These are phyloP conservation scores for Euphrasia arctica DNA, from an alignment of 305 asterid genomes.

Conservation along the genomic window DNA sequence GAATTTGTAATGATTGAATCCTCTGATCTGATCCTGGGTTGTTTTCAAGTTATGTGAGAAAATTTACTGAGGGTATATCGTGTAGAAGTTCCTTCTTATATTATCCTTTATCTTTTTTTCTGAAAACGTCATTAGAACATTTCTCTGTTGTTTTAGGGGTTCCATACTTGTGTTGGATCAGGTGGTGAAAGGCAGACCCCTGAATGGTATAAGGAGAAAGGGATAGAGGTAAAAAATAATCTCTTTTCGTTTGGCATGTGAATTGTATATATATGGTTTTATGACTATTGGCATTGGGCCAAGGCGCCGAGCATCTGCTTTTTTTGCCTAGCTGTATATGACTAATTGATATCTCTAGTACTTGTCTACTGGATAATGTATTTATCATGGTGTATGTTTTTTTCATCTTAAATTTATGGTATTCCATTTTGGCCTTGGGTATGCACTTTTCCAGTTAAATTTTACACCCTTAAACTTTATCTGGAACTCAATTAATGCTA, in stretches of 20 bases:
- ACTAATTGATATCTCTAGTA: not conserved
- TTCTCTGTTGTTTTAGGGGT: slow-evolving; percentile 53
- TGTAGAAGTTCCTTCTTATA: not conserved
- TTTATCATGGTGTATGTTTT: not conserved
- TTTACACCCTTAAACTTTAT: not conserved
- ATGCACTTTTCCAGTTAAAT: slow-evolving; percentile 2
- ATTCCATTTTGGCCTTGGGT: not conserved
- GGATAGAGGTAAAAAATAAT: slow-evolving; percentile 69
- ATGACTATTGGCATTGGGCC: not conserved
- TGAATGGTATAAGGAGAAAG: slow-evolving; percentile 97
- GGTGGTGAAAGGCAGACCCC: slow-evolving; percentile 99
- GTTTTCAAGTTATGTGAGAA: slow-evolving; percentile 1
- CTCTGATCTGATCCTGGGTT: slow-evolving; percentile 1
- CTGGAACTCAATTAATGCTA: not conserved
- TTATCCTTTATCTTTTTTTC: not conserved
- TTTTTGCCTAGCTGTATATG: not conserved
- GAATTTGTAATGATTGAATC: slow-evolving; percentile 19
- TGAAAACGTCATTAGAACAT: slow-evolving; percentile 19
- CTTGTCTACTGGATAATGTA: not conserved
- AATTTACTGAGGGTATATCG: not conserved
- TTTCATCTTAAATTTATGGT: slow-evolving; percentile 6
- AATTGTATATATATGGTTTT: slow-evolving; percentile 9
- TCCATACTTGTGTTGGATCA: slow-evolving; percentile 94
- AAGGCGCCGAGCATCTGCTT: not conserved
- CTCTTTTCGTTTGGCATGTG: slow-evolving; percentile 20